phyloP scores from a whole-genome alignment of 805 yeast genomes.

The Candida hungchunana region DNA sequence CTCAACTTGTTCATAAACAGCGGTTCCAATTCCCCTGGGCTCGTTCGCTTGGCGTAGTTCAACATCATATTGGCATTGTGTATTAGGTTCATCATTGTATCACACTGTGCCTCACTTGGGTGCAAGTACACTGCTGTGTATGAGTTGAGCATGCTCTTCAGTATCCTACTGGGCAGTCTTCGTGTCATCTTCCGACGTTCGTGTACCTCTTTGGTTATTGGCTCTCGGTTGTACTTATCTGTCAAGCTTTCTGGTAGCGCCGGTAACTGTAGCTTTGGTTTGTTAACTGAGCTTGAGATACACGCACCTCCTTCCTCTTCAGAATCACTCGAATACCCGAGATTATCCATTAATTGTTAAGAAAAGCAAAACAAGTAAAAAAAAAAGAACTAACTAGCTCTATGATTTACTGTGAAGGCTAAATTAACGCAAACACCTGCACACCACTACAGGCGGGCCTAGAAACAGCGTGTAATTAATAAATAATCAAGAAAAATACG shows the following conservation, averaged over 20 bases:
- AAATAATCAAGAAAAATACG: not conserved
- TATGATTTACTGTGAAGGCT: too few relatives aligned
- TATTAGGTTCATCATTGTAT: not conserved
- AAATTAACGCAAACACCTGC: too few relatives aligned
- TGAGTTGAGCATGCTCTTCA: constrained; percentile 6
- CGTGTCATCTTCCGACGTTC: too few relatives aligned
- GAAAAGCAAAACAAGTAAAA: not conserved
- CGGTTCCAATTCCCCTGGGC: constrained; percentile 10
- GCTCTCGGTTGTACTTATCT: constrained; percentile 3
- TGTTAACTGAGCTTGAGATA: too few relatives aligned
- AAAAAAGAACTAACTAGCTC: too few relatives aligned
- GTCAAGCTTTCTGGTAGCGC: constrained; percentile 13
- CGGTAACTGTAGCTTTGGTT: constrained; percentile 4
- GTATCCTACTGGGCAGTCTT: too few relatives aligned
- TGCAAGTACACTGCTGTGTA: constrained; percentile 10
- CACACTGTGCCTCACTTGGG: constrained; percentile 4
- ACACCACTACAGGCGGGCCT: too few relatives aligned
- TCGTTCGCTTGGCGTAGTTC: constrained; percentile 2
- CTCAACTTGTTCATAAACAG: constrained; percentile 5
- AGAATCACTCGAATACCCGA: constrained; percentile 3
- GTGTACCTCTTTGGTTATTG: not conserved
- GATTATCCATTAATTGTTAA: not conserved
- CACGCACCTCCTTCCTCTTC: too few relatives aligned
- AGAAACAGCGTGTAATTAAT: too few relatives aligned
- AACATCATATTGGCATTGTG: constrained; percentile 13